Evolutionary conservation across 192 early-diverging fungal genomes (phyloP).

Genomic region (Podochytrium sp.): DNA sequence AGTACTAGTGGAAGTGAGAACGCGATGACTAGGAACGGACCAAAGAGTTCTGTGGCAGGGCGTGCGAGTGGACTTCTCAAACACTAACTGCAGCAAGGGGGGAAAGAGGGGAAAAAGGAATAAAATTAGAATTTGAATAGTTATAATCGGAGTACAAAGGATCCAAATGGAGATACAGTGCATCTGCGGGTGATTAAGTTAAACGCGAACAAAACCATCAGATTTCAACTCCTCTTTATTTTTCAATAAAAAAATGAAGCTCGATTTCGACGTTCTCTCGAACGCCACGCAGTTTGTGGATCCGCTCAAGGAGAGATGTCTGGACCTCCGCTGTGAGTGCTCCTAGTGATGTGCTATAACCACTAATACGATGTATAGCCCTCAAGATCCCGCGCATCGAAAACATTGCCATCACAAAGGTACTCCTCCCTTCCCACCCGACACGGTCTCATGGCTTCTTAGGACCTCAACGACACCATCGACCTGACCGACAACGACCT

Average conservation of each 20-base stretch:
- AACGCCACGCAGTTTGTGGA: constrained; percentile 70
- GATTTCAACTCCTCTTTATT: no score
- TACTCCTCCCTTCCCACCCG: constrained; percentile 27
- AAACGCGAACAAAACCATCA: no score
- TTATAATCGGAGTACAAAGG: no score
- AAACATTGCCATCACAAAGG: constrained; percentile 93
- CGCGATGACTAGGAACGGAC: no score
- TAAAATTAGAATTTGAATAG: no score
- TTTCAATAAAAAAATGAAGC: constrained; percentile 44
- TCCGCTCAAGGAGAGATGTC: constrained; percentile 85
- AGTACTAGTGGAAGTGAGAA: no score
- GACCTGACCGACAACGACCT: constrained; percentile 95
- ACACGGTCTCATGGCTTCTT: not conserved
- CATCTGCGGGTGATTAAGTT: no score
- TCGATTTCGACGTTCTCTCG: constrained; percentile 56
- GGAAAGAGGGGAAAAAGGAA: no score
- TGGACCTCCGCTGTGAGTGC: constrained; percentile 83
- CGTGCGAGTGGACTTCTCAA: no score
- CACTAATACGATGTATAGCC: constrained; percentile 46
- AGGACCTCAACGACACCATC: constrained; percentile 86
- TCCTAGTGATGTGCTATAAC: constrained; percentile 3
- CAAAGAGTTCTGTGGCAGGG: no score
- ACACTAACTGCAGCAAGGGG: no score
- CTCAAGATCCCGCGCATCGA: constrained; percentile 90
- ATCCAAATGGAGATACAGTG: no score